Percentiles rank a stretch among this genome's conserved stretches.
phyloP scores from a whole-genome alignment of 2,329 filamentous ascomycete genomes.

The Aspergillus uvarum region DNA sequence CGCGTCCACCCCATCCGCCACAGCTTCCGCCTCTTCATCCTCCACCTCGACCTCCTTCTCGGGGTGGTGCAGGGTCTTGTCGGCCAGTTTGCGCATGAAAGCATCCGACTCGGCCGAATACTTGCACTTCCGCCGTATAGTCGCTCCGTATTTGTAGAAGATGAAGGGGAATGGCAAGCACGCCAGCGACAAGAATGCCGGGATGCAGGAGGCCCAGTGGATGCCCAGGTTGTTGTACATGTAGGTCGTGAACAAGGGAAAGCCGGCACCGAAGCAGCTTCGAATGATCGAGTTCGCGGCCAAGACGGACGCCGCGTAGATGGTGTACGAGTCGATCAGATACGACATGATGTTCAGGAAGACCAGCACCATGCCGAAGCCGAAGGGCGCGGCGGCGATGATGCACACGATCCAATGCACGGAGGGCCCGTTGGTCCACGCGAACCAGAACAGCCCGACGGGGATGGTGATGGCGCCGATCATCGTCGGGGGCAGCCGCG shows the following conservation, averaged over 20 bases:
- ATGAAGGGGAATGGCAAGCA: conserved; percentile 37
- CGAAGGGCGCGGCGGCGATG: conserved; percentile 31
- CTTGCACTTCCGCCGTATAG: conserved; percentile 37
- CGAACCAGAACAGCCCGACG: conserved; percentile 34
- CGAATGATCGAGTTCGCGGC: conserved; percentile 45
- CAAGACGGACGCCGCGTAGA: conserved; percentile 37
- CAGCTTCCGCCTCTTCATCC: conserved; percentile 2
- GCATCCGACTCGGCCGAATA: conserved; percentile 34
- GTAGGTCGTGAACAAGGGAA: conserved; percentile 44
- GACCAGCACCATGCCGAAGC: conserved; percentile 36
- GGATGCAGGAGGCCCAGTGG: conserved; percentile 43
- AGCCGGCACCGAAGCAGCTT: conserved; percentile 43
- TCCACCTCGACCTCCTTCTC: background rate
- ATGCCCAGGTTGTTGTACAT: conserved; percentile 44
- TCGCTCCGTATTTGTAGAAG: conserved; percentile 39
- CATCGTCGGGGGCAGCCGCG: conserved; percentile 29
- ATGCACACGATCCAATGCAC: conserved; percentile 36
- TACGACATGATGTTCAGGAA: conserved; percentile 38
- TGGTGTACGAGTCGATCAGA: conserved; percentile 38
- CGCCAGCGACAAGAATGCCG: conserved; percentile 39
- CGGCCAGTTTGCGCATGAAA: conserved; percentile 29
- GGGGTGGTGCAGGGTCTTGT: conserved; percentile 9
- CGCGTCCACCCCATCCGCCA: background rate
- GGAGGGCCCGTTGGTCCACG: conserved; percentile 38
- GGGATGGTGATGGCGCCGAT: conserved; percentile 28